Conservation (phyloP, 2,329 filamentous ascomycete species). For the Verticillium nonalfalfae region DNA sequence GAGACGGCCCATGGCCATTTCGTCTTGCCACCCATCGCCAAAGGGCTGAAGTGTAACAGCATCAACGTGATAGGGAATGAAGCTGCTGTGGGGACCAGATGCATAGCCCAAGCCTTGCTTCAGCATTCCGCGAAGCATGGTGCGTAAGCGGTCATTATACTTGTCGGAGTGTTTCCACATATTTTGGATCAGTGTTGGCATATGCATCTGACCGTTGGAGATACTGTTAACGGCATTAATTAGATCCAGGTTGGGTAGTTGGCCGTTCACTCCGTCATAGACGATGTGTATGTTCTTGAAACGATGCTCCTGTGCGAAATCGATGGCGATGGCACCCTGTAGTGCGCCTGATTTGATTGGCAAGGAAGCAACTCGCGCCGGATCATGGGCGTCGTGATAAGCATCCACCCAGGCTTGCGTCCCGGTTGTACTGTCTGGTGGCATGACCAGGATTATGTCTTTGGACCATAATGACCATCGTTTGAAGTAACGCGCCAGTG, state of each 20-base stretch:
- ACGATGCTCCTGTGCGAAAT: slow-evolving; percentile 77
- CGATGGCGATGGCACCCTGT: slow-evolving; percentile 88
- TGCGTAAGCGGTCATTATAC: slow-evolving; percentile 76
- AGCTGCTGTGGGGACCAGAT: slow-evolving; percentile 86
- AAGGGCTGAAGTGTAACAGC: slow-evolving; percentile 89
- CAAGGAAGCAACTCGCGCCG: slow-evolving; percentile 63
- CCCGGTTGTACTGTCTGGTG: slow-evolving; percentile 82
- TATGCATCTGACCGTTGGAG: slow-evolving; percentile 86
- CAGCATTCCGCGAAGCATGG: slow-evolving; percentile 88
- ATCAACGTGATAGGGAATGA: slow-evolving; percentile 97
- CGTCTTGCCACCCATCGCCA: slow-evolving; percentile 91
- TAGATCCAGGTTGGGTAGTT: slow-evolving; percentile 90
- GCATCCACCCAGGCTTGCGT: slow-evolving; percentile 97
- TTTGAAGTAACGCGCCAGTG: slow-evolving; percentile 91
- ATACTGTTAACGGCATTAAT: slow-evolving; percentile 91
- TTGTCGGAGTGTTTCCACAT: slow-evolving; percentile 71
- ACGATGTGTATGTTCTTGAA: slow-evolving; percentile 87
- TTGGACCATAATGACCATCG: slow-evolving; percentile 98
- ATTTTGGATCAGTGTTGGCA: slow-evolving; percentile 75
- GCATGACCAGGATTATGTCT: slow-evolving; percentile 88
- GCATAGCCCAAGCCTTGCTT: slow-evolving; percentile 85
- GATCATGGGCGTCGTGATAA: slow-evolving; percentile 84
- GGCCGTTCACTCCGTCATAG: slow-evolving; percentile 94
- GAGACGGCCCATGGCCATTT: slow-evolving; percentile 88
- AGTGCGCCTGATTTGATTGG: slow-evolving; percentile 89